Evolutionary conservation across 805 yeast species (phyloP).

Genomic region (Candida hungchunana): DNA sequence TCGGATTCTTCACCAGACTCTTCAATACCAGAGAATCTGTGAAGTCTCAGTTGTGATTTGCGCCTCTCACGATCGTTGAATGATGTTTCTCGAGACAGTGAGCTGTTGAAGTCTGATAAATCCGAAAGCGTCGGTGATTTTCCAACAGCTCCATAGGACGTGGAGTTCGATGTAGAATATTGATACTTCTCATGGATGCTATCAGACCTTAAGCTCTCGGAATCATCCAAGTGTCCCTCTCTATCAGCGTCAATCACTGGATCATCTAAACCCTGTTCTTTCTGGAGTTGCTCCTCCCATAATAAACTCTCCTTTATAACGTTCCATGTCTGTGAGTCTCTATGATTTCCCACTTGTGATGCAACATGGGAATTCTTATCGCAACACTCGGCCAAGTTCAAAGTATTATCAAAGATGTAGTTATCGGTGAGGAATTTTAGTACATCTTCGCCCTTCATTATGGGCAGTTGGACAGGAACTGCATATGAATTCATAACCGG

Average conservation of each 20-base stretch:
- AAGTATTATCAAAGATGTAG: slow-evolving; percentile 43
- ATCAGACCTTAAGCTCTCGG: slow-evolving; percentile 17
- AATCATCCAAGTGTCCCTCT: slow-evolving; percentile 5
- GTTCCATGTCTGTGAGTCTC: slow-evolving; percentile 65
- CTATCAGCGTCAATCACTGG: background rate
- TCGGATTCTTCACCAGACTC: slow-evolving; percentile 20
- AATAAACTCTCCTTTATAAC: slow-evolving; percentile 47
- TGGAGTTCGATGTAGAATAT: slow-evolving; percentile 28
- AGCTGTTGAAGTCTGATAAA: slow-evolving; percentile 23
- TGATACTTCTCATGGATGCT: slow-evolving; percentile 14
- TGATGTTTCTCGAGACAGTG: slow-evolving; percentile 15
- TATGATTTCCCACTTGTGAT: slow-evolving; percentile 40
- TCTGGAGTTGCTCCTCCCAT: slow-evolving; percentile 26
- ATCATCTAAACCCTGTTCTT: slow-evolving; percentile 4
- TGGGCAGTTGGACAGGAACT: slow-evolving; percentile 24
- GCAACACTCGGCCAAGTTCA: slow-evolving; percentile 46
- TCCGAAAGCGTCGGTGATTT: slow-evolving; percentile 27
- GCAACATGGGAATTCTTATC: slow-evolving; percentile 56
- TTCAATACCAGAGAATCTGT: slow-evolving; percentile 17
- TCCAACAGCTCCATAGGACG: slow-evolving; percentile 24
- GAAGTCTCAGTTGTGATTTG: slow-evolving; percentile 15
- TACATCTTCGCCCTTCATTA: slow-evolving; percentile 24
- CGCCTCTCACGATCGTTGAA: slow-evolving; percentile 7
- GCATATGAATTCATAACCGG: slow-evolving; percentile 22
- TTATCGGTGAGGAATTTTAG: slow-evolving; percentile 46